Evolutionary conservation across 768 basidiomycete species (phyloP).

Genomic region (Mycena maculata): DNA sequence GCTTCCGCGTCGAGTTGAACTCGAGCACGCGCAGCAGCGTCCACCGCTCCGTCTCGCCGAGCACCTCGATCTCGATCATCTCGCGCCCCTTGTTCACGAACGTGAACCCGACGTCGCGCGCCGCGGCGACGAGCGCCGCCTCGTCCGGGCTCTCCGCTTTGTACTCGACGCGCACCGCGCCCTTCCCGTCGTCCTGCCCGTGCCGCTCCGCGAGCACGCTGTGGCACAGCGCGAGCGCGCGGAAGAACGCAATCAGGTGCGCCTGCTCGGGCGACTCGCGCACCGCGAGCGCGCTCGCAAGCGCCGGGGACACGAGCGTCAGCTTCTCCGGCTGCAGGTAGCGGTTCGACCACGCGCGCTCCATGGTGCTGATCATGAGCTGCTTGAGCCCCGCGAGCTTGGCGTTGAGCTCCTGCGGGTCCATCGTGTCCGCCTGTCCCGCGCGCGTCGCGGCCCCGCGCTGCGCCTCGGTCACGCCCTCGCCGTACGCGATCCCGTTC

Average conservation of each 20-base stretch:
- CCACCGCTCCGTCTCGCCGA: constrained; percentile 89
- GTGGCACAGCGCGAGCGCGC: constrained; percentile 95
- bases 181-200: constrained; percentile 41
- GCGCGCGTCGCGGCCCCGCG: constrained; percentile 90
- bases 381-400: constrained; percentile 75
- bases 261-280: constrained; percentile 67
- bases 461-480: constrained; percentile 96
- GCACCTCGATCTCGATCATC: constrained; percentile 87
- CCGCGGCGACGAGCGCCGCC: constrained; percentile 91
- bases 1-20: constrained; percentile 94
- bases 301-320: constrained; percentile 88
- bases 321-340: constrained; percentile 85
- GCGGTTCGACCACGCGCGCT: constrained; percentile 87
- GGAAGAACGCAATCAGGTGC: constrained; percentile 87
- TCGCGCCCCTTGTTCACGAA: constrained; percentile 84
- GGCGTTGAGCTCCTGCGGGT: constrained; percentile 77
- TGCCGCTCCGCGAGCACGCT: constrained; percentile 80
- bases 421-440: constrained; percentile 72
- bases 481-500: constrained; percentile 86
- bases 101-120: constrained; percentile 93
- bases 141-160: constrained; percentile 98
- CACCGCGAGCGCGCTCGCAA: constrained; percentile 82
- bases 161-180: constrained; percentile 79
- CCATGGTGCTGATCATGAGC: constrained; percentile 81
- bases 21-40: constrained; percentile 85